Evolutionary conservation across 2,329 filamentous ascomycete genomes (phyloP).

Genomic region (Penicillium sp.): DNA sequence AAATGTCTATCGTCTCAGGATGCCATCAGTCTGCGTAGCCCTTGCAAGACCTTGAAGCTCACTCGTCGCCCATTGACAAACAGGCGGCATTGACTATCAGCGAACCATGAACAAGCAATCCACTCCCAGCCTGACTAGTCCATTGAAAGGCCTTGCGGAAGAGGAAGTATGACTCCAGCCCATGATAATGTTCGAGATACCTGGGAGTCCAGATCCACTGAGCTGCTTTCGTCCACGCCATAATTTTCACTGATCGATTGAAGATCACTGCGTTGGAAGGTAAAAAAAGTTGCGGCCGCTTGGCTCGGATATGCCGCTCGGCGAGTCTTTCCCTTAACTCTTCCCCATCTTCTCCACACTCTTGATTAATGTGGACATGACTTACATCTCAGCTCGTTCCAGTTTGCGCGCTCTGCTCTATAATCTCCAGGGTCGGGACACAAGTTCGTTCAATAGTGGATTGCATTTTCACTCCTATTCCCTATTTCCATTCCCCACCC

Average conservation of each 20-base stretch:
- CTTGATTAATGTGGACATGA: not conserved
- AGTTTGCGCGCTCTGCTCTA: not conserved
- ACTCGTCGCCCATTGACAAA: no score
- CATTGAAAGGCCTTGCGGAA: no score
- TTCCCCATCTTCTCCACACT: not conserved
- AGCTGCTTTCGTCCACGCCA: not conserved
- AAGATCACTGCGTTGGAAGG: conserved; percentile 16
- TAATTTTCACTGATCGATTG: not conserved
- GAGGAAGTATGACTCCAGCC: no score
- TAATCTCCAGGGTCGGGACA: not conserved
- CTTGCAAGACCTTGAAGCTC: no score
- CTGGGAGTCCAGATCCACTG: no score
- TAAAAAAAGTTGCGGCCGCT: not conserved
- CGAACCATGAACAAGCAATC: no score
- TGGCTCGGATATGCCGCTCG: no score
- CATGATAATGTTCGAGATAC: no score
- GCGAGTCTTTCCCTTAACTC: not conserved
- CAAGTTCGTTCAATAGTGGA: not conserved
- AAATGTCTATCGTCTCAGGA: no score
- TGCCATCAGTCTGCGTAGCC: no score
- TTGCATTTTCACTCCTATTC: conserved; percentile 20
- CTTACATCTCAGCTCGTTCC: not conserved
- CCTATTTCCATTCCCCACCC: conserved; percentile 13
- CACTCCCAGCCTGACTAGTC: no score
- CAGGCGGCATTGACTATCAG: no score